Base-by-base conservation (phyloP, 2,329 filamentous ascomycete genomes). In the Tolypocladium inflatum region DNA sequence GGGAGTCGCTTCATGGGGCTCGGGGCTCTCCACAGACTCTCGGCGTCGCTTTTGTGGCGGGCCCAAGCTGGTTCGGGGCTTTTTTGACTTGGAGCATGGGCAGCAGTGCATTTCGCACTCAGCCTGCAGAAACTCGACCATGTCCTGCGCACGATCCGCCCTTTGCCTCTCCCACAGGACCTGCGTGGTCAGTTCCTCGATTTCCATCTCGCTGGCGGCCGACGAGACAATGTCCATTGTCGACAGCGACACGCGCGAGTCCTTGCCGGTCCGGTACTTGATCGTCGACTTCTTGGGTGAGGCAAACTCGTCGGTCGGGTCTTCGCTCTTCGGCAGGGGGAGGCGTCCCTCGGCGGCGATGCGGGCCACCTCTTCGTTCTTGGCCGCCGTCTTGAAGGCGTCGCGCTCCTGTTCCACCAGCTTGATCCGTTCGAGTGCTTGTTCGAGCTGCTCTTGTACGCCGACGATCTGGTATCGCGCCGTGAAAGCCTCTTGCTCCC, bases 331-430 rank as follows among this genome's bases (percentile, higher is more conserved):
- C 66, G 88, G 87, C 15, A 90, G 74, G 3, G 88, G 85, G 57
- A 91, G 81, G 51, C 79, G 81, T 21, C 87, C 87, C 68, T 91
- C 87, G 26, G 87, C 85, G 3, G 88, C 87, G 56, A 91, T 86
- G 55, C 85, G 81, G 23, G 86, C 82, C 30, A 90, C 81, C 68
- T 90, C 87, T 66, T 91, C 87, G 64, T 88, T 88, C 72, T 88
- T 81, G 38, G 88, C 81, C 55, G 85, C 84, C 3, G 82, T 85
- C 73, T 88, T 89, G 67, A 89, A 81, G 3, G 87, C 84, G 68
- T 91, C 88, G 9, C 87, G 85, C 71, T 92, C 89, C 67, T 88
- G 83, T 67, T 91, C 87, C 19, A 88, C 78, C 38, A 87, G 73
- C 68, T 81, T 84, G 63, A 89, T 77, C 53, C 79, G 80, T 62